phyloP scores from a whole-genome alignment of 2,329 filamentous ascomycete species.

The Neonectria sp. region DNA sequence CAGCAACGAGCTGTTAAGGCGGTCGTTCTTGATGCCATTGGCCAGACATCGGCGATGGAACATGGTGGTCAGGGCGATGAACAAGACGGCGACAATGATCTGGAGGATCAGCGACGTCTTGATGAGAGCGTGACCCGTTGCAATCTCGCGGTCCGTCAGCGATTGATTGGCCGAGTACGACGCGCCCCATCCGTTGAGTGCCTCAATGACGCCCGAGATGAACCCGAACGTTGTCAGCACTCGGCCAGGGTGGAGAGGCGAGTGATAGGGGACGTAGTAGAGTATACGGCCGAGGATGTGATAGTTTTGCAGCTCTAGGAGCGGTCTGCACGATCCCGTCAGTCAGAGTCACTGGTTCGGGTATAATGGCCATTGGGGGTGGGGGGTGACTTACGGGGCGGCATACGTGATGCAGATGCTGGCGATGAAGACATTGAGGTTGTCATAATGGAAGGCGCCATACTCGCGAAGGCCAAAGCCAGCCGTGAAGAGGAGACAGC shows the following conservation, averaged over 20 bases:
- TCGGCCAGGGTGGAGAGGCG: constrained; percentile 64
- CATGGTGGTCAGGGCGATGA: constrained; percentile 61
- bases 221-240: constrained; percentile 63
- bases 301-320: constrained; percentile 74
- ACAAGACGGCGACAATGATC: constrained; percentile 65
- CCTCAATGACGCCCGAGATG: constrained; percentile 64
- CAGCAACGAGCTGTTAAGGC: constrained; percentile 56
- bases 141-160: constrained; percentile 55
- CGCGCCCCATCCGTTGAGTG: constrained; percentile 63
- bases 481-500: constrained; percentile 66
- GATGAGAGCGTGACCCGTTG: constrained; percentile 61
- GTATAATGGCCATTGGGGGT: background rate
- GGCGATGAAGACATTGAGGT: constrained; percentile 52
- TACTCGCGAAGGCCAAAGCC: constrained; percentile 66
- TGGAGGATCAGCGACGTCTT: constrained; percentile 69
- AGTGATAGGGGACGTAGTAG: constrained; percentile 70
- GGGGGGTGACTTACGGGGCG: constrained; percentile 48
- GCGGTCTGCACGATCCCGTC: constrained; percentile 56
- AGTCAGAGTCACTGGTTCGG: background rate
- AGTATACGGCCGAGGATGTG: constrained; percentile 72
- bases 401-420: constrained; percentile 55
- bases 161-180: constrained; percentile 63
- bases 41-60: constrained; percentile 64
- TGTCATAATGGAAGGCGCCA: constrained; percentile 51
- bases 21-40: constrained; percentile 53